Evolutionary conservation across 805 yeast genomes (phyloP), one percentile per base, ranked within the genome.

Genomic region (Spathaspora hagerdaliae): DNA sequence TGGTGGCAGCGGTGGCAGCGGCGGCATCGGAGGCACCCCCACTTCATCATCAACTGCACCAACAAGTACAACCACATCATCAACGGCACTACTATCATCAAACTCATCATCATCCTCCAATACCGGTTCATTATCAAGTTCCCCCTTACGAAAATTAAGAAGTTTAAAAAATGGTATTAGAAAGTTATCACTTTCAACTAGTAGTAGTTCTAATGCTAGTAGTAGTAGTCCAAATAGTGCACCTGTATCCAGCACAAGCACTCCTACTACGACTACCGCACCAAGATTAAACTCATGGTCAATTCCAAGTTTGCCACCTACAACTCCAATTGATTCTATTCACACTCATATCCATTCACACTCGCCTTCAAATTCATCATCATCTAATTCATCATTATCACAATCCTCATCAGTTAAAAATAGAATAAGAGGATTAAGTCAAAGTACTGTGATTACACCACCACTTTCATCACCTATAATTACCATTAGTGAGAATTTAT

Each of bases 121-220:
- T 19, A 19, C 2, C 5, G 24, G 24, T 19, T 19, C 24, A 19
- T 19, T 5, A 5, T 19, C 24, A 19, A 19, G 24, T 10, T 29
- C 45, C 13, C 75, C 74, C 2, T 56, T 69, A 46, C 62, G 61
- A 42, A 57, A 71, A 41, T 56, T 70, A 41, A 68, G 65, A 45
- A 65, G 66, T 50, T 52, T 71, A 36, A 68, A 67, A 42, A 60
- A 63, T 13, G 71, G 73, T 5, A 67, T 71, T 14, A 56, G 75
- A 47, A 67, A 67, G 52, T 56, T 69, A 36, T 63, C 70, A 13
- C 53, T 69, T 24, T 45, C 51, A 10, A n/a, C 34, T 15, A 36
- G n/a, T 13, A 34, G 24, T 14, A 39, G 15, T 36, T 37, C 27
- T n/a, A 43, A 10, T 29, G 33, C 36, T 7, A 29, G 6, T 4